Base-by-base conservation (phyloP, 495 filamentous ascomycete genomes). In the Geopyxis carbonaria region DNA sequence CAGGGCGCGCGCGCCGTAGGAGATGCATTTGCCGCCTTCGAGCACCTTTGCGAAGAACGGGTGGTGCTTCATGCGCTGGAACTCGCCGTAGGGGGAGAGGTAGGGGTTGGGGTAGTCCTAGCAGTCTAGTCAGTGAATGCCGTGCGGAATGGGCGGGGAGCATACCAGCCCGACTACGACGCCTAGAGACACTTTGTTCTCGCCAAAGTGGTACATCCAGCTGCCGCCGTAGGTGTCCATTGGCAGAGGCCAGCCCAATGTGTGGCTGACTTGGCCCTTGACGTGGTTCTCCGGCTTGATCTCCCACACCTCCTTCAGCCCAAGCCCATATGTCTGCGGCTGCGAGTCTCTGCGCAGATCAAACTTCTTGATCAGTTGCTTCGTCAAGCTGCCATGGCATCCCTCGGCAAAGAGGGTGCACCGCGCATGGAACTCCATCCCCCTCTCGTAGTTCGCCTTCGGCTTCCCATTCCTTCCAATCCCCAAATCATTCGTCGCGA, bases 171-270 rank as follows among this genome's bases (percentile, higher is more conserved):
- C 89, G 21, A 92, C 81, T 13, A 99, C 89, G 22, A 94, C 68
- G 9, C 89, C 89, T 31, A 99, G 69, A 50, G 79, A 87, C 47
- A 95, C 89, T 48, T 94, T 73, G 59, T 95, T 95, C 46, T 95
- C 86, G 15, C 85, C 89, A 55, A 95, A 97, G 59, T 99, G 89
- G 51, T 99, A 99, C 75, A 99, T 83, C 79, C 80, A 99, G 27
- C 80, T 83, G 48, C 89, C 89, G 47, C 89, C 89, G 46, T 99
- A 99, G 3, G 85, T 93, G 57, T 93, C 78, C 51, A 61, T 66
- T 5, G 86, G 76, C 21, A 99, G 60, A 10, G 89, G 89, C 54
- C 92, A 95, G 10, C 89, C 89, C 77, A 99, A 74, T 3, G 85
- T 82, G 63, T 99, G 91, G 6, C 71, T 67, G 31, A 94, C 69